Percentiles rank a stretch among this genome's conserved stretches.
Conservation (phyloP, 768 basidiomycete species). For the Paxillus rubicundulus region DNA sequence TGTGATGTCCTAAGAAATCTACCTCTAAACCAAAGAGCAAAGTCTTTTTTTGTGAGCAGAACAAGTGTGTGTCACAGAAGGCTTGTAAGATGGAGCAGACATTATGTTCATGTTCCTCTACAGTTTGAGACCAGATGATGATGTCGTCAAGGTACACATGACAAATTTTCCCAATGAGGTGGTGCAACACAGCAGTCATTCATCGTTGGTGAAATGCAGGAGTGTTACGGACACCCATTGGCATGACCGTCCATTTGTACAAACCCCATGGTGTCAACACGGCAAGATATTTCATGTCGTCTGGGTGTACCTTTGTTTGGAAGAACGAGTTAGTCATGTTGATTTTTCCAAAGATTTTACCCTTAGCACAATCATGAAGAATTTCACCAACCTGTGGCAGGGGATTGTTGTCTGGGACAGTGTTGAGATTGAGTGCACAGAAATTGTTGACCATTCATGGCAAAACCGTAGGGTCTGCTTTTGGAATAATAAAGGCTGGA, state of each 20-base stretch:
- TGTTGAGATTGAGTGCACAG: slow-evolving; percentile 22
- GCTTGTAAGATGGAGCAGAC: slow-evolving; percentile 29
- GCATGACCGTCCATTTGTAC: too few species aligned
- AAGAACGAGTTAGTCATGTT: too few species aligned
- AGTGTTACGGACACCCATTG: slow-evolving; percentile 9
- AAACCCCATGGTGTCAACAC: too few species aligned
- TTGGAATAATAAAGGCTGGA: slow-evolving; percentile 38
- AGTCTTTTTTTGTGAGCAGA: too few species aligned
- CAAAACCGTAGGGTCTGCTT: slow-evolving; percentile 19
- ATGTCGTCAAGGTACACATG: slow-evolving; percentile 22
- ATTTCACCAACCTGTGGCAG: slow-evolving; percentile 20
- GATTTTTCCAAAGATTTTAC: slow-evolving; percentile 36
- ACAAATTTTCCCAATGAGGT: slow-evolving; percentile 15
- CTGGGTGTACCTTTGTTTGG: too few species aligned
- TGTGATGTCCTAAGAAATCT: too few species aligned
- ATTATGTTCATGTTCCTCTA: slow-evolving; percentile 25
- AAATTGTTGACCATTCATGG: slow-evolving; percentile 34
- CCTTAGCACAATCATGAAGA: slow-evolving; percentile 23
- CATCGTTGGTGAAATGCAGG: slow-evolving; percentile 19
- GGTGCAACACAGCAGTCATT: slow-evolving; percentile 10
- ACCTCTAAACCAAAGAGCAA: too few species aligned
- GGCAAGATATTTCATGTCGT: too few species aligned
- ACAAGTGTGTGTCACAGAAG: too few species aligned
- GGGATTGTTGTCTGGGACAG: slow-evolving; percentile 13
- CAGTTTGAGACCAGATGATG: slow-evolving; percentile 27